These are phyloP conservation scores for Clavispora fructus DNA, from an alignment of 805 yeast species.

Conservation along the genomic window DNA sequence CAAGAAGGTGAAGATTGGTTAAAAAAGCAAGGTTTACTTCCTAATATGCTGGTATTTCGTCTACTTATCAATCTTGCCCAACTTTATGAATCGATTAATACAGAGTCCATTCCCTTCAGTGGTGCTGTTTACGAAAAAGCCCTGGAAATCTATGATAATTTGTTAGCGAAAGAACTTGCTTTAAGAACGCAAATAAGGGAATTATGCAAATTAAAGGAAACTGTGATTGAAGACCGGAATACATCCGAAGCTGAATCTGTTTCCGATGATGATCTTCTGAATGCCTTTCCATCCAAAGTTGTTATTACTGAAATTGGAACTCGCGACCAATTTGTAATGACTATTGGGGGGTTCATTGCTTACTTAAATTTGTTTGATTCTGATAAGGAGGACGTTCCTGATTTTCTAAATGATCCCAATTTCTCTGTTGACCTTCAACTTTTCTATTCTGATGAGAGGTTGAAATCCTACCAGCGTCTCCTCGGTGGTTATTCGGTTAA, in stretches of 20 bases:
- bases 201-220: constrained; percentile 22
- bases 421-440: constrained; percentile 39
- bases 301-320: constrained; percentile 28
- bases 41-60: constrained; percentile 48
- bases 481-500: constrained; percentile 40
- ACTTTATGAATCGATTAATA: constrained; percentile 31
- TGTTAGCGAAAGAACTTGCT: constrained; percentile 40
- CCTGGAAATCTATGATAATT: constrained; percentile 24
- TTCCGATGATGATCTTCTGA: constrained; percentile 49
- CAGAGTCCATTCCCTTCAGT: constrained; percentile 26
- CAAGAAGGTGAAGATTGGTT: constrained; percentile 50
- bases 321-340: constrained; percentile 28
- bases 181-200: constrained; percentile 35
- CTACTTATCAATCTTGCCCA: constrained; percentile 45
- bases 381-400: constrained; percentile 1
- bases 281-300: constrained; percentile 52
- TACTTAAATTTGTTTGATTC: constrained; percentile 7
- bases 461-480: constrained; percentile 32
- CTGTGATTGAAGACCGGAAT: constrained; percentile 26
- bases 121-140: constrained; percentile 29
- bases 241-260: constrained; percentile 34
- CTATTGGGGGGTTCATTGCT: constrained; percentile 27
- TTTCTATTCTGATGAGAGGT: constrained; percentile 48
- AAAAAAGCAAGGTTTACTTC: constrained; percentile 40
- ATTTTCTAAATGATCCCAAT: constrained; percentile 2